Base-by-base conservation (phyloP, 768 basidiomycete species). In the Amanita polypyramis region DNA sequence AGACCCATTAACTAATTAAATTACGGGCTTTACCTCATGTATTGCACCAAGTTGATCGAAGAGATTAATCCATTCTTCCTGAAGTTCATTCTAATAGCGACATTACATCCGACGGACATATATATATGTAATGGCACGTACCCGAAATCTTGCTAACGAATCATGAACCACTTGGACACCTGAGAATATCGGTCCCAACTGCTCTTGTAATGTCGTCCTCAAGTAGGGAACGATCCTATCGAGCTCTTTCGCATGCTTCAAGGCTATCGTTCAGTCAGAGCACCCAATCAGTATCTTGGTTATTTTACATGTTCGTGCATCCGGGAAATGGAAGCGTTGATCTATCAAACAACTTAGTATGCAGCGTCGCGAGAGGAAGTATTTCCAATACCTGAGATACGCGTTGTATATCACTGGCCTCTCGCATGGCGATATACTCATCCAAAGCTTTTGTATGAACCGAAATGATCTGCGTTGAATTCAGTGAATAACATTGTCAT, bases 171-270 rank as follows among this genome's bases (percentile, higher is more conserved):
- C 30, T 39, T 20, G 34, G 5, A 38, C 27, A 27, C 37, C 37
- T 2, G 46, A 37, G 27, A 47, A 47, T n/a, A 47, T 12, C 9
- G 46, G 46, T 29, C 30, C 37, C 9, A 47, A 25, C 17, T 47
- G 27, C 10, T 47, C 37, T 15, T 39, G 46, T 15, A 47, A 29
- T 12, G 37, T 36, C 37, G 27, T 20, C 27, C 19, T 37, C 21
- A 47, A 14, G 32, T 47, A 39, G 7, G 46, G 46, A 15, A 32
- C 30, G 29, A 47, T 21, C 14, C 11, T 32, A 11, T 19, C 10
- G 19, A 47, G 46, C 19, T 47, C 37, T 39, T 30, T 23, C 9
- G 25, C 46, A 19, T 47, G 46, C 46, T 47, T n/a, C 7, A 15
- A 9, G 5, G 15, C 27, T 2, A 17, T 27, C 25, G 14, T 7